Base-by-base conservation (phyloP, 345 rosid species). In the Melastoma malabathricum region DNA sequence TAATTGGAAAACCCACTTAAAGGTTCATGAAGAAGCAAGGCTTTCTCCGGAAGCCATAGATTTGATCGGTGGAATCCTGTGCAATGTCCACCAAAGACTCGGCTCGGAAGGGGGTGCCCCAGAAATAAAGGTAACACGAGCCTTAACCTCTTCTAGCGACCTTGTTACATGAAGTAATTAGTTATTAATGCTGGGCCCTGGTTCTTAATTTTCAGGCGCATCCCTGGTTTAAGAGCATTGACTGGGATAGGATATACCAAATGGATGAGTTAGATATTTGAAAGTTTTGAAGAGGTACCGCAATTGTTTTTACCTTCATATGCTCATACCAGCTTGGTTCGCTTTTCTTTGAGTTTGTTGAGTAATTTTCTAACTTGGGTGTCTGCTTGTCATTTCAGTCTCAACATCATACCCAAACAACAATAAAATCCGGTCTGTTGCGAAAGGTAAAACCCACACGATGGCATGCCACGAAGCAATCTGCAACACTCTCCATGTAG, bases 251-350 rank as follows among this genome's bases (percentile, higher is more conserved):
- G 45, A 74, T 90, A 68, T 83, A 78, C 64, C 83, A 73, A 57
- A 73, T 78, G 75, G 98, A 90, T 67, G 96, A 90, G 60, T 72
- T 90, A 60, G 96, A 90, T 74, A 86, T 86, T 90, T 74, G 96
- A 84, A 64, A 90, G 82, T 61, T 82, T 90, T 60, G 96, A 90
- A 6, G 94, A 86, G 92, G 98, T 92, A 64, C 14, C 17, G 41
- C 12, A 12, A 9, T 34, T 34, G 12, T 34, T 34, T 22, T 12
- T 34, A 9, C 41, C 41, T 34, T 34, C 41, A 1, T 34, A 34
- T 7, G 83, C 41, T 12, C 41, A 34, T 34, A 8, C 41, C 12
- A 34, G 41, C 12, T 6, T 6, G 10, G 41, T 34, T 34, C 12
- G 41, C 41, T 5, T 1, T 34, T 34, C 12, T 34, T 34, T 34